phyloP scores from a whole-genome alignment of 2,329 filamentous ascomycete species.

The Neofusicoccum cordaticola region DNA sequence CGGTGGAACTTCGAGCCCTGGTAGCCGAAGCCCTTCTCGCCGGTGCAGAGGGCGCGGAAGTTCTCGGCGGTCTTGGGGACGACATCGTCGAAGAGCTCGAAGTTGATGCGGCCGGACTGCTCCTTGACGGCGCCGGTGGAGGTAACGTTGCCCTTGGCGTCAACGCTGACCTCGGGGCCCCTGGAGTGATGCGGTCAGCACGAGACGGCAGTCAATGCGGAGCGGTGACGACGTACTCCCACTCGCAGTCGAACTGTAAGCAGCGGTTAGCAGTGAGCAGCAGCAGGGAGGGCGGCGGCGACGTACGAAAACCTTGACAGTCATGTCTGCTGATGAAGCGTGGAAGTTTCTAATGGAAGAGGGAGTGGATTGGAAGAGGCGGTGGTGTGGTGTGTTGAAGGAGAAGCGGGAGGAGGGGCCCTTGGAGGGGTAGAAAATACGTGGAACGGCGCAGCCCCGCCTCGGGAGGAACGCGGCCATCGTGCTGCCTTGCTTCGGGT shows the following conservation, averaged over 20 bases:
- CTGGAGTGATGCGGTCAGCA: constrained; percentile 50
- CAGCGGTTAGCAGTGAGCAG: constrained; percentile 32
- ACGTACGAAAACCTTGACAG: constrained; percentile 60
- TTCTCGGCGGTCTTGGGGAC: constrained; percentile 87
- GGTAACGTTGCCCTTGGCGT: constrained; percentile 52
- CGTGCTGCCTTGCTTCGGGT: neutral
- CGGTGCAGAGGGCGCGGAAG: constrained; percentile 81
- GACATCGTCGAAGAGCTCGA: constrained; percentile 79
- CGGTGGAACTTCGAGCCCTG: constrained; percentile 83
- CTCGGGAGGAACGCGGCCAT: constrained; percentile 13
- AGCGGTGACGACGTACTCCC: constrained; percentile 15
- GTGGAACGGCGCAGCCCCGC: constrained; percentile 16
- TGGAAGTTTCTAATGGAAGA: constrained; percentile 52
- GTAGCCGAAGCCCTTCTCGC: constrained; percentile 80
- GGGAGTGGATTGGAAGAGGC: constrained; percentile 26
- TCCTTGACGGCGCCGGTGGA: constrained; percentile 51
- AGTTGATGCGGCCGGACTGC: constrained; percentile 80
- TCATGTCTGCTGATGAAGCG: constrained; percentile 71
- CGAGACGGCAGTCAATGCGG: neutral
- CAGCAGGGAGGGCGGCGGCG: constrained; percentile 34
- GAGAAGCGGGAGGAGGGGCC: constrained; percentile 33
- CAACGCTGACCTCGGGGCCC: constrained; percentile 66
- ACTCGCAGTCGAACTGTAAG: constrained; percentile 30
- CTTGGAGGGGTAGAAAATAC: constrained; percentile 19
- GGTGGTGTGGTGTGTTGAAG: constrained; percentile 32